Base-by-base conservation (phyloP, 2,329 filamentous ascomycete species). In the Colletotrichum sublineola region DNA sequence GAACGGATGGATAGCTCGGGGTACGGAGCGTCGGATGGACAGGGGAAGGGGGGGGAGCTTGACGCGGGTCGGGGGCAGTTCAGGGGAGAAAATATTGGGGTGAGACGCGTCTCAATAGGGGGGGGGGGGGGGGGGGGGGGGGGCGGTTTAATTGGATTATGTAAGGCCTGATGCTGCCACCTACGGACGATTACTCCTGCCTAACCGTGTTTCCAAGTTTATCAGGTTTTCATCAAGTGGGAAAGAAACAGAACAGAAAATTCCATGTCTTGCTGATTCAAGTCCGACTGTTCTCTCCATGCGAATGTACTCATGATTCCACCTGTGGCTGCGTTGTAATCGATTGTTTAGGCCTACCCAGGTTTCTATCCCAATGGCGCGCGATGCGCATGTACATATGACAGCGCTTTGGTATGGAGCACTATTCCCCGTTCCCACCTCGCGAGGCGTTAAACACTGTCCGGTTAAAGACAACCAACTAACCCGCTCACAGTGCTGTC, bases 401-500 rank as follows among this genome's bases (percentile, higher is more conserved):
- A 79, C 81, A 62, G 78, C 80, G 65, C 71, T 83, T 71, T 83
- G 81, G 82, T 84, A 74, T 38, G 65, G 12, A 14, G 36, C 18
- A 7, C 15, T n/a, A 11, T 18, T 31, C 48, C 57, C n/a, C 62
- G 14, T 63, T 40, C 9, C 18, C 33, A 20, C n/a, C 33, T 36
- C 33, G n/a, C 46, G 46, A 24, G 9, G 46, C 5, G 11, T 15
- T 3, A 12, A 36, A n/a, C 53, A 24, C 33, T 9, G 2, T 31
- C 9, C 33, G n/a, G 18, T 5, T 33, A 52, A 20, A 8, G 14
- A 42, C 46, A n/a, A 46, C n/a, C 18, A 1, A 24, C 20, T 55
- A 50, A 56, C 50, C 18, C 5, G 11, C 38, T 46, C 56, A 0
- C 44, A 88, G 86, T 76, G 83, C 85, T 73, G 76, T 86, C 18